phyloP scores from a whole-genome alignment of 768 basidiomycete species.

The Hydnomerulius pinastri region DNA sequence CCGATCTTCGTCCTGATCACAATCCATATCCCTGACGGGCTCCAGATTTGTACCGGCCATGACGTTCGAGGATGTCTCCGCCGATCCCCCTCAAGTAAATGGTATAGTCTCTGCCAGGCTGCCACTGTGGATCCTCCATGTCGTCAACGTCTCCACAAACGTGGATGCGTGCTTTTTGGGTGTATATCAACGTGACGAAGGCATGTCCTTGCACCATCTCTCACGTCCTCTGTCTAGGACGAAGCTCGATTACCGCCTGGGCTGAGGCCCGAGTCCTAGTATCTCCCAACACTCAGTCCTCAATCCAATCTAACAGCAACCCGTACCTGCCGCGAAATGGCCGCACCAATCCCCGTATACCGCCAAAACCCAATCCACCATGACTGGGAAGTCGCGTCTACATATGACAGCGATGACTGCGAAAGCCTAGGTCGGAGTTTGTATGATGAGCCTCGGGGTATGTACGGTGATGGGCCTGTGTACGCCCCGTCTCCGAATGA shows the following conservation, averaged over 20 bases:
- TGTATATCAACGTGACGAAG: constrained; percentile 23
- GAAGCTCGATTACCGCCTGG: not conserved
- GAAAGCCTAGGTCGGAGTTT: constrained; percentile 23
- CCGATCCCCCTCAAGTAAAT: too few relatives aligned
- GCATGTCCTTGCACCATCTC: constrained; percentile 5
- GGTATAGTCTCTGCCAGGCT: too few relatives aligned
- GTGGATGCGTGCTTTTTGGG: constrained; percentile 21
- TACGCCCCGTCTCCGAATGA: too few relatives aligned
- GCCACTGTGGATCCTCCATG: constrained; percentile 25
- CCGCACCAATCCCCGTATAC: constrained; percentile 22
- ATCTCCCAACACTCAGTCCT: not conserved
- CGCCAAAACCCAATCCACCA: constrained; percentile 24
- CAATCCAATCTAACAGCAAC: not conserved
- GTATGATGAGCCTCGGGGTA: too few relatives aligned
- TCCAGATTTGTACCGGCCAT: not conserved
- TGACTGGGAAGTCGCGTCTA: constrained; percentile 32
- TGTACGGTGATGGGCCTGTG: too few relatives aligned
- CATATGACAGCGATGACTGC: constrained; percentile 31
- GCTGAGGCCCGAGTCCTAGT: not conserved
- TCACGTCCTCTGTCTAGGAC: constrained; percentile 2
- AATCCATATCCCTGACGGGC: not conserved
- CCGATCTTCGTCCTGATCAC: not conserved
- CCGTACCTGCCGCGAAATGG: constrained; percentile 7
- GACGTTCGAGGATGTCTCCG: not conserved
- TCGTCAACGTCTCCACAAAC: constrained; percentile 24